Evolutionary conservation across 805 yeast species (phyloP).

Genomic region (Kockiozyma suomiensis): DNA sequence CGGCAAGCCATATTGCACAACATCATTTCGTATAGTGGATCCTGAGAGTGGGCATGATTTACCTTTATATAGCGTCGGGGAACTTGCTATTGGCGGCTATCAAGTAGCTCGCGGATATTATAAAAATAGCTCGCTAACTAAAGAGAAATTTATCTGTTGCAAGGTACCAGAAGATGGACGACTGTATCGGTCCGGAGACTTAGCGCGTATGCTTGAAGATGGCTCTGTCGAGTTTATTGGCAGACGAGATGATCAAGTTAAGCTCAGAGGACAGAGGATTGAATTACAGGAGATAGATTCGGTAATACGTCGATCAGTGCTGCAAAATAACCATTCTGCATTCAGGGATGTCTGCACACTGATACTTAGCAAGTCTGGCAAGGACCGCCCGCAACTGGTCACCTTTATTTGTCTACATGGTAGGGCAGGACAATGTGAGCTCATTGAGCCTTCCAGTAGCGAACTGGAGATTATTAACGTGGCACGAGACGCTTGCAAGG

Average conservation of each 20-base stretch:
- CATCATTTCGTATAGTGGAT: constrained; percentile 24
- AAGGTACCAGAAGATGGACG: constrained; percentile 7
- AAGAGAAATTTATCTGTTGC: constrained; percentile 22
- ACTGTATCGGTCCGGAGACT: constrained; percentile 36
- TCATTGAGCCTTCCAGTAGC: neutral
- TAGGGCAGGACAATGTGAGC: neutral
- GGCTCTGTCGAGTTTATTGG: constrained; percentile 37
- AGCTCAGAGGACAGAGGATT: constrained; percentile 37
- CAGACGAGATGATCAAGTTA: constrained; percentile 37
- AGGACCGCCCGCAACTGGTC: constrained; percentile 21
- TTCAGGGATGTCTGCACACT: constrained; percentile 16
- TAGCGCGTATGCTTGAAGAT: constrained; percentile 33
- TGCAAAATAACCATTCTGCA: neutral
- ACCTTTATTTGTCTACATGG: constrained; percentile 19
- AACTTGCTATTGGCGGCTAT: constrained; percentile 38
- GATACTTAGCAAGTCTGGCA: neutral
- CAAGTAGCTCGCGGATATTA: constrained; percentile 37
- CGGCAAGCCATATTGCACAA: constrained; percentile 33
- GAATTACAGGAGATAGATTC: constrained; percentile 38
- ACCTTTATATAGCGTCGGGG: constrained; percentile 37
- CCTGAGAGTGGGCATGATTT: constrained; percentile 11
- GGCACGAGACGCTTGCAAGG: constrained; percentile 19
- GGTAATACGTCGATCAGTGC: constrained; percentile 12
- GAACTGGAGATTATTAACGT: neutral
- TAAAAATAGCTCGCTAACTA: constrained; percentile 25